Percentiles rank a stretch among this genome's conserved stretches.
These are phyloP conservation scores for Endotrypanum monterogeii DNA, from an alignment of 208 protist genomes.

Conservation along the genomic window DNA sequence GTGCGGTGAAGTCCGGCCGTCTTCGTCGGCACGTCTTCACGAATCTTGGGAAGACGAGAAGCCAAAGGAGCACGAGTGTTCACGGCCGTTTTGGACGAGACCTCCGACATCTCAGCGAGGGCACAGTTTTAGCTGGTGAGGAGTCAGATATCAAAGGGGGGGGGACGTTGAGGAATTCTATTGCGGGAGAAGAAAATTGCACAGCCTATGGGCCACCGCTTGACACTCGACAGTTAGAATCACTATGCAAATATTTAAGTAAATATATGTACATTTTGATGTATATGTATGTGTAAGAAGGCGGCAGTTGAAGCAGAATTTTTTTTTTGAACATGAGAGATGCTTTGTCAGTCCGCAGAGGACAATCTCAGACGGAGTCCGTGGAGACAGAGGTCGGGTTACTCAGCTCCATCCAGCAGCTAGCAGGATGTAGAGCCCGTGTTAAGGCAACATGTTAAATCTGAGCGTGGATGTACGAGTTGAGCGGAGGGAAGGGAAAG, in stretches of 20 bases:
- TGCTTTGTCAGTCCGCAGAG: no score
- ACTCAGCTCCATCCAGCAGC: background rate
- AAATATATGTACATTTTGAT: no score
- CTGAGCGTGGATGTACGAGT: background rate
- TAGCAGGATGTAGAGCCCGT: background rate
- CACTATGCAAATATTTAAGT: no score
- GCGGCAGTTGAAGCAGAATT: no score
- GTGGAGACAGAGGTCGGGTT: background rate
- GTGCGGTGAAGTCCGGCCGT: slow-evolving; percentile 48
- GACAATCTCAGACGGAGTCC: background rate
- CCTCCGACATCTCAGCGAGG: slow-evolving; percentile 22
- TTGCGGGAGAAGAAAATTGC: background rate
- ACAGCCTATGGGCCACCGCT: background rate
- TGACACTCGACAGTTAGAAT: background rate
- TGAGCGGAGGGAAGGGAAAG: background rate
- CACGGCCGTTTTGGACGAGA: slow-evolving; percentile 73
- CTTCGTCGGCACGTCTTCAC: slow-evolving; percentile 10
- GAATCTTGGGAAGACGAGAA: slow-evolving; percentile 49
- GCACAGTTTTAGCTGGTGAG: background rate
- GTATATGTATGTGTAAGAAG: no score
- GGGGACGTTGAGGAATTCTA: background rate
- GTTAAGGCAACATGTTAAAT: background rate
- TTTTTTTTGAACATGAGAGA: no score
- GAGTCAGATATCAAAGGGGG: no score
- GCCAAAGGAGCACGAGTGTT: slow-evolving; percentile 69